Conservation (phyloP, 805 yeast species). For the Wickerhamomyces hampshirensis region DNA sequence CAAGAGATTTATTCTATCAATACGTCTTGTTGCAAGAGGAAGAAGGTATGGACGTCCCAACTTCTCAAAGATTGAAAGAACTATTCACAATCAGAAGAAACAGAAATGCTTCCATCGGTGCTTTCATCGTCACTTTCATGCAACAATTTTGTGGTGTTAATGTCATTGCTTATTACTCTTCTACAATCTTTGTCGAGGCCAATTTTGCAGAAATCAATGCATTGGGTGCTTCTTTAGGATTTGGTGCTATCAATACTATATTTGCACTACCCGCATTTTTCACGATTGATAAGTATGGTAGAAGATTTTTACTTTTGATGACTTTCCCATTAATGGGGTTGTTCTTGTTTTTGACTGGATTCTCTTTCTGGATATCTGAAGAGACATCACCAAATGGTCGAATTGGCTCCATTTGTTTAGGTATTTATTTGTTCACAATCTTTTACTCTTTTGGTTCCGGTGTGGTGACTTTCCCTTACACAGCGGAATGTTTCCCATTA, state of each 20-base stretch:
- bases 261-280: slow-evolving; percentile 82
- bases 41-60: slow-evolving; percentile 43
- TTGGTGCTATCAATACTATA: slow-evolving; percentile 73
- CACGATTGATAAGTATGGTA: slow-evolving; percentile 74
- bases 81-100: slow-evolving; percentile 72
- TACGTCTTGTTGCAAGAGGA: slow-evolving; percentile 62
- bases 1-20: slow-evolving; percentile 68
- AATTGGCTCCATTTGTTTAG: slow-evolving; percentile 63
- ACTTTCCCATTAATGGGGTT: slow-evolving; percentile 64
- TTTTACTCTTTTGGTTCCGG: slow-evolving; percentile 85
- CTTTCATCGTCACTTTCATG: slow-evolving; percentile 82
- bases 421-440: slow-evolving; percentile 67
- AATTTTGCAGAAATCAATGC: slow-evolving; percentile 61
- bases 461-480: slow-evolving; percentile 85
- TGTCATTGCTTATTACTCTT: slow-evolving; percentile 81
- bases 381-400: slow-evolving; percentile 41
- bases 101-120: slow-evolving; percentile 76
- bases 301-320: slow-evolving; percentile 53
- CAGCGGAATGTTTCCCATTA: slow-evolving; percentile 80
- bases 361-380: slow-evolving; percentile 64
- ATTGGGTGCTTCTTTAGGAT: slow-evolving; percentile 79
- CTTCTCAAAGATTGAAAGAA: slow-evolving; percentile 44
- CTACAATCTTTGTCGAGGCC: slow-evolving; percentile 66
- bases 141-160: slow-evolving; percentile 91
- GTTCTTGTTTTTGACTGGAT: slow-evolving; percentile 57